Evolutionary conservation across 2,329 filamentous ascomycete species (phyloP), one percentile per base, ranked within the genome.

Genomic region (Cytospora paraplurivora): DNA sequence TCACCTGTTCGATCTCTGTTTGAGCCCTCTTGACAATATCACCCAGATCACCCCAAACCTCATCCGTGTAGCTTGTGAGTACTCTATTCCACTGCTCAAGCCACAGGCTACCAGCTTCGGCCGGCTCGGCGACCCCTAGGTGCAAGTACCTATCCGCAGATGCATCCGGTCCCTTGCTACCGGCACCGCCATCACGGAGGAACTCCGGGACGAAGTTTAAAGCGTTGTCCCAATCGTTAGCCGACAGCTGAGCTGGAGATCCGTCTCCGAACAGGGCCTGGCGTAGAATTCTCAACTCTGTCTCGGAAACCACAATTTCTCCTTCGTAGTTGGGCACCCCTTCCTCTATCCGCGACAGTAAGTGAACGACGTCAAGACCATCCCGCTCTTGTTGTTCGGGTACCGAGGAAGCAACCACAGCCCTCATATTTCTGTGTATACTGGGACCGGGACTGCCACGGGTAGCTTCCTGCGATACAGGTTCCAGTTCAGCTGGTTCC

Each of bases 1-100:
- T 71, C 32, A 80, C 72, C 33, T 77, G 72, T 55, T 82, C 76
- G 21, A 90, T 73, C 71, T 91, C 88, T 53, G 75, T 74, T 62
- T 76, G 77, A 4, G 88, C 88, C 65, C 84, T 80, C 56, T 79
- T 76, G 11, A 87, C 81, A 38, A 89, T 75, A 4, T 82, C 79
- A 35, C 79, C 74, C 21, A 90, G 72, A 62, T 85, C 85, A 21
- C 88, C 88, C 88, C 88, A 91, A 32, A 91, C 87, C 62, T 89
- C 84, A 70, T 90, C 86, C 0, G 81, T 81, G 68, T 89, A 88
- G 38, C 78, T 75, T 1, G 77, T 80, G 32, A 88, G 75, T 8
- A 87, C 83, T 50, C 78, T 77, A 38, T 79, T 78, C 85, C 85
- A 88, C 68, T 85, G 80, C 41, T 77, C 74, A 13, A 84, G 72